Conservation (phyloP, 805 yeast species). For the Torulaspora indica region DNA sequence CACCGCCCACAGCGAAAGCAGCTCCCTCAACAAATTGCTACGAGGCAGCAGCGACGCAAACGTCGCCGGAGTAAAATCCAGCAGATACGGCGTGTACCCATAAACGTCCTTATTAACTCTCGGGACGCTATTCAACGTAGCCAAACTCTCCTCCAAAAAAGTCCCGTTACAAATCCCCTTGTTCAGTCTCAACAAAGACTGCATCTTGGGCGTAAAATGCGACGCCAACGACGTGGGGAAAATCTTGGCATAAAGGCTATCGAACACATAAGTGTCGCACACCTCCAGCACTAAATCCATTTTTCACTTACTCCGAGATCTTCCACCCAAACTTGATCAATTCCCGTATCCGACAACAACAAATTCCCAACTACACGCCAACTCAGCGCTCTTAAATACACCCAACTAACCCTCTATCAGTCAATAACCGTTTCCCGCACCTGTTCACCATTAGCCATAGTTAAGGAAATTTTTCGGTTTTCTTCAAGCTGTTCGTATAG, state of each 20-base stretch:
- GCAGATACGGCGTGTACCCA: constrained; percentile 57
- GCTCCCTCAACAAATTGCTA: constrained; percentile 67
- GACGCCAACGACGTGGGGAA: constrained; percentile 54
- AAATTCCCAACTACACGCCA: too few relatives aligned
- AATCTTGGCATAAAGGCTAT: constrained; percentile 62
- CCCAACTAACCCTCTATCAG: not conserved
- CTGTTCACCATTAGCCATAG: constrained; percentile 1
- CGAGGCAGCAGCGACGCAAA: constrained; percentile 68
- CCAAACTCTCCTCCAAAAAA: constrained; percentile 19
- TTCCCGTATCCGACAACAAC: too few relatives aligned
- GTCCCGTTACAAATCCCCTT: constrained; percentile 28
- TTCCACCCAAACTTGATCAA: not conserved
- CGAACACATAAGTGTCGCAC: constrained; percentile 68
- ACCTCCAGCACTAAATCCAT: constrained; percentile 93
- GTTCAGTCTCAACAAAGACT: constrained; percentile 21
- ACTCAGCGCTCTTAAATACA: not conserved
- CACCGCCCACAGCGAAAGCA: constrained; percentile 57
- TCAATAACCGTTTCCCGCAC: constrained; percentile 2
- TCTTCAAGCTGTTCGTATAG: not conserved
- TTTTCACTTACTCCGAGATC: not conserved
- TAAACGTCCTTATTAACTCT: constrained; percentile 43
- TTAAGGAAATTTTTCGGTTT: constrained; percentile 4
- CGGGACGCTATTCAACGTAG: constrained; percentile 14
- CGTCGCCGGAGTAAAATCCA: constrained; percentile 53
- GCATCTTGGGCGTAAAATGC: constrained; percentile 32